Evolutionary conservation across 257 asterid genomes (phyloP).

Genomic region (Parsonsia alboflavescens): DNA sequence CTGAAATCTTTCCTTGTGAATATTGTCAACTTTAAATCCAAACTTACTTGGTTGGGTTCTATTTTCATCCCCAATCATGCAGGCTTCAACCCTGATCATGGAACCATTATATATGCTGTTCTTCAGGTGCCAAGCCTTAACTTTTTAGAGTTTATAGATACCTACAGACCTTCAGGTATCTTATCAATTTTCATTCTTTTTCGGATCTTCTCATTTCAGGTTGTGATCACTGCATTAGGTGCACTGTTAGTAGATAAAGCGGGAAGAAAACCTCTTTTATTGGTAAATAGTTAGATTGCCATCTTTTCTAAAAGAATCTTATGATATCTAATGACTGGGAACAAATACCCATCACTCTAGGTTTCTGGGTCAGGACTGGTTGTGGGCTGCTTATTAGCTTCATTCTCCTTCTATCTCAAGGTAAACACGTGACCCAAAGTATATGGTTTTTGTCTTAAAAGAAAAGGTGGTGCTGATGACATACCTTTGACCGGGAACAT

Average conservation of each 20-base stretch:
- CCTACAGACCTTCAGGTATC: not conserved
- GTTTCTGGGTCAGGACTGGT: constrained; percentile 76
- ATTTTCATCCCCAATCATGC: constrained; percentile 11
- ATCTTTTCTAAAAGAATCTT: not conserved
- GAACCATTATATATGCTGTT: constrained; percentile 74
- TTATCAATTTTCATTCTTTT: not conserved
- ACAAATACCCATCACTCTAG: constrained; percentile 28
- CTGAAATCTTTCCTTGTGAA: not conserved
- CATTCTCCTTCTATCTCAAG: constrained; percentile 69
- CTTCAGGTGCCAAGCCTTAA: constrained; percentile 51
- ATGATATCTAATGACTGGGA: constrained; percentile 1
- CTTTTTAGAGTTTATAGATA: constrained; percentile 8
- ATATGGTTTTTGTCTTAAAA: not conserved
- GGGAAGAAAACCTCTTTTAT: constrained; percentile 82
- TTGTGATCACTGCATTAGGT: constrained; percentile 67
- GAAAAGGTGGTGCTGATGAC: too few species aligned
- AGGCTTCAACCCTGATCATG: constrained; percentile 83
- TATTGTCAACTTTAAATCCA: not conserved
- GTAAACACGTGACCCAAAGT: constrained; percentile 29
- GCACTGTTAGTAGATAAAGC: constrained; percentile 69
- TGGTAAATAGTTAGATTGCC: constrained; percentile 40
- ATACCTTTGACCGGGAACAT: constrained; percentile 43
- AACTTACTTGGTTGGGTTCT: not conserved
- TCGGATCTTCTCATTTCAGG: constrained; percentile 25
- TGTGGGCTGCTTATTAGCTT: constrained; percentile 69